Evolutionary conservation across 257 asterid genomes (phyloP).

Genomic region (Avicennia marina): DNA sequence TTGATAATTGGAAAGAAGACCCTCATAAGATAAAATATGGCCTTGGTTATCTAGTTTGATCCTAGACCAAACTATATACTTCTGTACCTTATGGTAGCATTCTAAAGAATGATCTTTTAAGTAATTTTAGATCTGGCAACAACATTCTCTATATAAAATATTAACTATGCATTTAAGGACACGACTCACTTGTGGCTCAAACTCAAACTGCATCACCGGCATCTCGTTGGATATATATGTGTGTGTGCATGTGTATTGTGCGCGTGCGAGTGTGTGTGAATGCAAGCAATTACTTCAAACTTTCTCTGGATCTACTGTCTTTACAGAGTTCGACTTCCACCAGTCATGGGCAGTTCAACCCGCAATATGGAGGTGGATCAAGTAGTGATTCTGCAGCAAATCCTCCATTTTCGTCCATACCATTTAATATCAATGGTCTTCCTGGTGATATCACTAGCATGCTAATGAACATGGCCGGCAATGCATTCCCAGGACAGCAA

Average conservation of each 20-base stretch:
- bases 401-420: constrained; percentile 52
- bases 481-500: constrained; percentile 27
- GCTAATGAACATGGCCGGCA: constrained; percentile 47
- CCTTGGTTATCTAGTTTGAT: background rate
- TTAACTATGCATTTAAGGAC: too few relatives aligned
- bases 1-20: background rate
- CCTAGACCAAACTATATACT: background rate
- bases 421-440: constrained; percentile 36
- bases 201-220: too few relatives aligned
- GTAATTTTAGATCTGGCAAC: background rate
- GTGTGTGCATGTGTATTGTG: too few relatives aligned
- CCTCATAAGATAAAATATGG: background rate
- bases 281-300: constrained; percentile 9
- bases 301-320: background rate
- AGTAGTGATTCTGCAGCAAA: constrained; percentile 22
- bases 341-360: constrained; percentile 31
- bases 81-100: background rate
- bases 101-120: background rate
- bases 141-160: background rate
- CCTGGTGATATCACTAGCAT: constrained; percentile 43
- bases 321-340: constrained; percentile 51
- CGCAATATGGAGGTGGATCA: constrained; percentile 35
- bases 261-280: background rate
- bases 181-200: too few relatives aligned
- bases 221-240: too few relatives aligned